Evolutionary conservation across 2,329 filamentous ascomycete genomes (phyloP), one percentile per base, ranked within the genome.

Genomic region (Talaromyces sp.): DNA sequence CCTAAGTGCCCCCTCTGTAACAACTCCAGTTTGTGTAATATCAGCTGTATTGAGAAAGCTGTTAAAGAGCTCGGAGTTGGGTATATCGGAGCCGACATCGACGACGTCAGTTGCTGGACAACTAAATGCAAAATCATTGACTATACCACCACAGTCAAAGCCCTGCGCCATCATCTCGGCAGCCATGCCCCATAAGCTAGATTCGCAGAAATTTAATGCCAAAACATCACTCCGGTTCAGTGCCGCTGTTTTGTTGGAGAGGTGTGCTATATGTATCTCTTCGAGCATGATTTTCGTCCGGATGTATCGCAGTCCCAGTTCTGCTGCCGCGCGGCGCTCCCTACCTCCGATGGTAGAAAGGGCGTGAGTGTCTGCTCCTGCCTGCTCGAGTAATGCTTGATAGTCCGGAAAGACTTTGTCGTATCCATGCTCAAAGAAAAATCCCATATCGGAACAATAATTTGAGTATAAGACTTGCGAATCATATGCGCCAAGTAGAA

Each of bases 11-110:
- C n/a, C 39, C 39, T 41, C 39, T 41, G 39, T 41, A 14, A 73
- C 67, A 8, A 73, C 43, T 19, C 69, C 69, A 16, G 58, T 69
- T 13, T 67, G 65, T 3, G 69, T 68, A 27, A 72, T 68, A 43
- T 73, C 71, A 27, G 69, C 62, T 11, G 68, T 68, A 60, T 71
- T 72, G 16, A 73, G 65, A 35, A 73, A 68, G 19, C 68, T 67
- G 60, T 73, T 73, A 60, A 72, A 62, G 41, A 72, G 57, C 59
- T 71, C 69, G 10, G 69, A 70, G 60, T 71, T 71, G 39, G 62
- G 48, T 39, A 71, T 66, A 50, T 71, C 69, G 35, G 57, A 69
- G 39, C 69, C 69, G 8, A 71, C 67, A 50, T 71, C 69, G 37
- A 71, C 64, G 33, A 71, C 67, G 58, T 71, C 69, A n/a, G 68